A percentile compares a stretch with the other conserved stretches of the same genome.
Evolutionary conservation across 306 rosid genomes (phyloP).

Genomic region (Dalbergia oliveri): DNA sequence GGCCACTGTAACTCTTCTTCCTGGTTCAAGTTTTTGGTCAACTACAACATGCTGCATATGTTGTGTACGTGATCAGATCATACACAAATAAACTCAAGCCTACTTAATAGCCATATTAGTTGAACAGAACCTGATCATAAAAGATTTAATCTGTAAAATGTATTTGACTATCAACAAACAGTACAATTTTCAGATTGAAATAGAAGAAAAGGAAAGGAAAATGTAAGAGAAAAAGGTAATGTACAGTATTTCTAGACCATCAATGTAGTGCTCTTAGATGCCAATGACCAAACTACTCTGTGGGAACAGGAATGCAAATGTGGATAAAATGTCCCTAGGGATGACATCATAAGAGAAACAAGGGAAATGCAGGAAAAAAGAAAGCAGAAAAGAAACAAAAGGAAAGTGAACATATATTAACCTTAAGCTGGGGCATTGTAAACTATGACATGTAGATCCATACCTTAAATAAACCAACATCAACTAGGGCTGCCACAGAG

Average conservation of each 20-base stretch:
- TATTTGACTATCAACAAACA: constrained; percentile 23
- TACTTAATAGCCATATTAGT: constrained; percentile 25
- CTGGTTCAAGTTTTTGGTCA: constrained; percentile 83
- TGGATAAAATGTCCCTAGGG: neutral
- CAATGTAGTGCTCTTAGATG: constrained; percentile 23
- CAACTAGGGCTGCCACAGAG: constrained; percentile 70
- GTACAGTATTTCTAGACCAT: constrained; percentile 25
- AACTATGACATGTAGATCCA: constrained; percentile 32
- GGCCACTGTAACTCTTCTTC: constrained; percentile 88
- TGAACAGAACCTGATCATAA: constrained; percentile 10
- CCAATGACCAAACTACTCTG: constrained; percentile 16
- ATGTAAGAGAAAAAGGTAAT: constrained; percentile 28
- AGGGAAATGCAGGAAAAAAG: constrained; percentile 12
- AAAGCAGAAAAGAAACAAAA: constrained; percentile 10
- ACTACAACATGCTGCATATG: constrained; percentile 73
- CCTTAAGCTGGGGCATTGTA: constrained; percentile 20
- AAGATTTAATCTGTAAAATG: constrained; percentile 28
- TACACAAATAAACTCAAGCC: constrained; percentile 27
- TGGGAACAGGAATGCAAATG: constrained; percentile 25
- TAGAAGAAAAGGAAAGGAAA: constrained; percentile 27
- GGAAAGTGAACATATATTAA: neutral
- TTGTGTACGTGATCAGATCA: constrained; percentile 45
- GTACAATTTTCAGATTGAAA: constrained; percentile 37
- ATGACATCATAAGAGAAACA: constrained; percentile 10
- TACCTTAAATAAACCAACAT: constrained; percentile 96